Conservation (phyloP, 768 basidiomycete genomes). For the Lentinula aciculospora region DNA sequence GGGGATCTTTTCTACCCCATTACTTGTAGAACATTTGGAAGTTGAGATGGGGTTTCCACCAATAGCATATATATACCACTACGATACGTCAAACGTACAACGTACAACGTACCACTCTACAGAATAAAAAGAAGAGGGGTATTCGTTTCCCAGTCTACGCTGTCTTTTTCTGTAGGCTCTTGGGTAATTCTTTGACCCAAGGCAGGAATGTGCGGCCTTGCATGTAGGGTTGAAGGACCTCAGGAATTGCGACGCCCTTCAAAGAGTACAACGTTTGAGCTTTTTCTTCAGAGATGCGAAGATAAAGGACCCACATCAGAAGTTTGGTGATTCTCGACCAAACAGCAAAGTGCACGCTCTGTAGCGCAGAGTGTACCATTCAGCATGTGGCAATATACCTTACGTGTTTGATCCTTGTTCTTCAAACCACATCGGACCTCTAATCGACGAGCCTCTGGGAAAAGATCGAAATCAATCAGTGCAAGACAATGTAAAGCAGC, state of each 20-base stretch:
- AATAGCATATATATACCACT: no score
- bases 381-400: constrained; percentile 97
- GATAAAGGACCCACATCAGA: constrained; percentile 58
- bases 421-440: constrained; percentile 94
- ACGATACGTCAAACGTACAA: no score
- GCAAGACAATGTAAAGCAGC: neutral
- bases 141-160: constrained; percentile 21
- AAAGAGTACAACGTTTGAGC: neutral
- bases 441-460: constrained; percentile 80
- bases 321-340: constrained; percentile 99
- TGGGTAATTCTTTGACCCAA: constrained; percentile 78
- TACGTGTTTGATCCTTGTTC: constrained; percentile 82
- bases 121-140: neutral
- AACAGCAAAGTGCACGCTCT: constrained; percentile 91
- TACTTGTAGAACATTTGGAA: no score
- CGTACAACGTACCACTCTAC: no score
- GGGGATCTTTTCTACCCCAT: no score
- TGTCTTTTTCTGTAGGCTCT: constrained; percentile 66
- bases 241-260: constrained; percentile 63
- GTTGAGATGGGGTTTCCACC: no score
- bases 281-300: constrained; percentile 2
- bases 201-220: constrained; percentile 88
- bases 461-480: neutral
- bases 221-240: constrained; percentile 92
- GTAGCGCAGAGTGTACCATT: constrained; percentile 98